These are phyloP conservation scores for Clarireedia sp. DNA, from an alignment of 2,329 filamentous ascomycete genomes.

Conservation along the genomic window DNA sequence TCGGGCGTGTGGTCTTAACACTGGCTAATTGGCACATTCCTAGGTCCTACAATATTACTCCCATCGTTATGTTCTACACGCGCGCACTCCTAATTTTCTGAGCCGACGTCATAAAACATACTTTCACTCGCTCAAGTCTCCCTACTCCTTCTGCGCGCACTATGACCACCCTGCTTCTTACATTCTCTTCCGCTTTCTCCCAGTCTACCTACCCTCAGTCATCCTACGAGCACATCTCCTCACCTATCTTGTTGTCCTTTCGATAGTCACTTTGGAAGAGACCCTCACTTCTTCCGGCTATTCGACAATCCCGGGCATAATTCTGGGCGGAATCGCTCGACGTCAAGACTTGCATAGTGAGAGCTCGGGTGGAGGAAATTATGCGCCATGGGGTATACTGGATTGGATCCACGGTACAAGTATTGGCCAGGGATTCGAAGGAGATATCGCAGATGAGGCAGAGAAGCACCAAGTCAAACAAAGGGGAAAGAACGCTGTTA, in stretches of 20 bases:
- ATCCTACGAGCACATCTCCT: slow-evolving; percentile 62
- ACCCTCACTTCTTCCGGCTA: slow-evolving; percentile 62
- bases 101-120: slow-evolving; percentile 37
- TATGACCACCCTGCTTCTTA: slow-evolving; percentile 62
- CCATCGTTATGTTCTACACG: slow-evolving; percentile 65
- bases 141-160: slow-evolving; percentile 55
- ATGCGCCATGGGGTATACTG: slow-evolving; percentile 51
- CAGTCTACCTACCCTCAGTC: slow-evolving; percentile 57
- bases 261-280: slow-evolving; percentile 57
- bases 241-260: slow-evolving; percentile 60
- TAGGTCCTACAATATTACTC: slow-evolving; percentile 62
- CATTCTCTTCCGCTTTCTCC: slow-evolving; percentile 54
- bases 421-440: slow-evolving; percentile 43
- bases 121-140: slow-evolving; percentile 46
- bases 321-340: slow-evolving; percentile 43
- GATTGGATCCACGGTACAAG: slow-evolving; percentile 55
- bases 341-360: slow-evolving; percentile 50
- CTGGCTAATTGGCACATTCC: neutral
- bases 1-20: neutral
- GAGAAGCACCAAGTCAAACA: slow-evolving; percentile 46
- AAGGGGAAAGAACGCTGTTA: slow-evolving; percentile 29
- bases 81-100: slow-evolving; percentile 30
- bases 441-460: slow-evolving; percentile 47
- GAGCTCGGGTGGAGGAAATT: slow-evolving; percentile 49
- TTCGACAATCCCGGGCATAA: slow-evolving; percentile 45